Evolutionary conservation across 2,329 filamentous ascomycete genomes (phyloP).

Genomic region (Cladophialophora exuberans): DNA sequence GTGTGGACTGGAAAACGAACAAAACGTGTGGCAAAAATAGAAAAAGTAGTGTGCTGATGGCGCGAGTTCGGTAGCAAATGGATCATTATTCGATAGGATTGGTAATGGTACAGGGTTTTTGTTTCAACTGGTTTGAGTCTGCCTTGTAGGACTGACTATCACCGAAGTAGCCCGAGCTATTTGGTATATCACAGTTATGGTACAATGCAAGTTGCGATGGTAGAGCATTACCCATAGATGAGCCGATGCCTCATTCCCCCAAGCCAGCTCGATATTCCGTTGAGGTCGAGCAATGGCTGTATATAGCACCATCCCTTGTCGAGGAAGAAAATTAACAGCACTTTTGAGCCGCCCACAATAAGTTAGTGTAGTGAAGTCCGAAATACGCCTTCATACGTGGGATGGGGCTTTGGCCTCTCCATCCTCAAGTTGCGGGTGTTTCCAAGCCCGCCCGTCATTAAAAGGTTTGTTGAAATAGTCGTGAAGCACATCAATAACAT

Average conservation of each 20-base stretch:
- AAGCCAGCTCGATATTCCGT: background rate
- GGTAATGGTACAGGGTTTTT: constrained; percentile 13
- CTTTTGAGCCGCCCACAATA: constrained; percentile 13
- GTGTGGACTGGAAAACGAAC: background rate
- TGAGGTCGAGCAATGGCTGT: constrained; percentile 7
- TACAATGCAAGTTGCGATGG: constrained; percentile 4
- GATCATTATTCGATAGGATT: constrained; percentile 6
- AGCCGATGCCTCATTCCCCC: background rate
- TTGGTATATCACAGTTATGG: constrained; percentile 5
- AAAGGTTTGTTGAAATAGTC: constrained; percentile 12
- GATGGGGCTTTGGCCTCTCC: constrained; percentile 11
- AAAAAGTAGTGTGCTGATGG: background rate
- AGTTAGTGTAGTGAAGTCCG: constrained; percentile 3
- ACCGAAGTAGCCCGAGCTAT: constrained; percentile 13
- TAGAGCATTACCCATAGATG: constrained; percentile 9
- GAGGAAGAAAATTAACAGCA: constrained; percentile 1
- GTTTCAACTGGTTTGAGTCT: background rate
- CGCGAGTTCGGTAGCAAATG: background rate
- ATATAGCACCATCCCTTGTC: constrained; percentile 4
- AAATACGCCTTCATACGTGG: constrained; percentile 12
- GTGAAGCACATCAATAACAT: constrained; percentile 25
- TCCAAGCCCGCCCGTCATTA: constrained; percentile 8
- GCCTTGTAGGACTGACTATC: background rate
- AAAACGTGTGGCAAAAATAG: background rate
- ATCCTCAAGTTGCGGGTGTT: constrained; percentile 9